A percentile compares a stretch with the other conserved stretches of the same genome.
Evolutionary conservation across 2,329 filamentous ascomycete species (phyloP).

Genomic region (Ascochyta viciae-villosae): DNA sequence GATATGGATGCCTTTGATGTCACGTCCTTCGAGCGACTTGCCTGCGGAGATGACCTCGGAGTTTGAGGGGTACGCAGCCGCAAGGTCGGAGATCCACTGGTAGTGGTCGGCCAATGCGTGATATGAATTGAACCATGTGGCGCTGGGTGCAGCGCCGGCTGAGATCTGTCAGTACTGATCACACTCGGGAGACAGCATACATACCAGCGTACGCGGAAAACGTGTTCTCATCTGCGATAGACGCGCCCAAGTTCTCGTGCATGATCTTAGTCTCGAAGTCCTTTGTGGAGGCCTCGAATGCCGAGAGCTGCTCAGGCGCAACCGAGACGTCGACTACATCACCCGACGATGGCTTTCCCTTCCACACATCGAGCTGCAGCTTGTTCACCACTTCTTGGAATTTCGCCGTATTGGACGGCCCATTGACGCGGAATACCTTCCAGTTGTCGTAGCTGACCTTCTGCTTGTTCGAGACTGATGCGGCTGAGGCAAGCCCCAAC

Average conservation of each 20-base stretch:
- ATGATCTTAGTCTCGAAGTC: slow-evolving; percentile 42
- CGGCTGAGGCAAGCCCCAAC: slow-evolving; percentile 42
- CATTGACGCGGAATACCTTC: slow-evolving; percentile 48
- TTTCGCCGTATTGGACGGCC: slow-evolving; percentile 36
- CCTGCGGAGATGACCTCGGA: slow-evolving; percentile 45
- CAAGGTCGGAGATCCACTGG: slow-evolving; percentile 45
- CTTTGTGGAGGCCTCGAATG: slow-evolving; percentile 37
- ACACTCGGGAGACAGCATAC: neutral
- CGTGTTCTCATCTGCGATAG: slow-evolving; percentile 41
- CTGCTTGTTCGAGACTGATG: slow-evolving; percentile 37
- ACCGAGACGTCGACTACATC: slow-evolving; percentile 48
- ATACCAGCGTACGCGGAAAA: slow-evolving; percentile 44
- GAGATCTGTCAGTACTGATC: slow-evolving; percentile 24
- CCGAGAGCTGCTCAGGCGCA: slow-evolving; percentile 37
- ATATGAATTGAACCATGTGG: slow-evolving; percentile 48
- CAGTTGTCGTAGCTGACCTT: slow-evolving; percentile 45
- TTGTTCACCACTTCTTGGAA: slow-evolving; percentile 40
- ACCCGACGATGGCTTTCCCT: slow-evolving; percentile 42
- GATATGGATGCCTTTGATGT: slow-evolving; percentile 49
- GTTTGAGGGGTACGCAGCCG: slow-evolving; percentile 45
- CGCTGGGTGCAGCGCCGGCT: slow-evolving; percentile 40
- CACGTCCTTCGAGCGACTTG: slow-evolving; percentile 46
- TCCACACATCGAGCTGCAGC: slow-evolving; percentile 44
- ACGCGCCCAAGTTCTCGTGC: slow-evolving; percentile 48
- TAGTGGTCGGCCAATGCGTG: slow-evolving; percentile 46